Conservation (phyloP, 2,329 filamentous ascomycete species). For the Tolypocladium endophyticum region DNA sequence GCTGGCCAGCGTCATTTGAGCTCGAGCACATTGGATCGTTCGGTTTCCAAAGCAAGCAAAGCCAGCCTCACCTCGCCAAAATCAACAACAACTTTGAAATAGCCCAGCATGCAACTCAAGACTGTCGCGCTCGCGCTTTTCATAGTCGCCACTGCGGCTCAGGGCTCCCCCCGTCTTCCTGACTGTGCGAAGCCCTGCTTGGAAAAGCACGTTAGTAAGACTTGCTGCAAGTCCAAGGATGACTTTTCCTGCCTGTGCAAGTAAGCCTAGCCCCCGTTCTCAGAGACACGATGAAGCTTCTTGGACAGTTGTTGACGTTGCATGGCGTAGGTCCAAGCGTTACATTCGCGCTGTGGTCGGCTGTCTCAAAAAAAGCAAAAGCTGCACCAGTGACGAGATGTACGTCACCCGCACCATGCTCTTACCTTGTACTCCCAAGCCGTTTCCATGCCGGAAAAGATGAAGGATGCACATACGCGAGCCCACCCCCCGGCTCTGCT, state of each 20-base stretch:
- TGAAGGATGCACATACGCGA: neutral
- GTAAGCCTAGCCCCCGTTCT: neutral
- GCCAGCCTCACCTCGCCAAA: too few relatives aligned
- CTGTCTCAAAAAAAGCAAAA: neutral
- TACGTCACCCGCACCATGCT: neutral
- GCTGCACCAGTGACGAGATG: neutral
- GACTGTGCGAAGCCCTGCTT: neutral
- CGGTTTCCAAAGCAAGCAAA: neutral
- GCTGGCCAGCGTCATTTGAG: neutral
- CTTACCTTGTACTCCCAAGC: neutral
- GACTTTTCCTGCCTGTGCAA: neutral
- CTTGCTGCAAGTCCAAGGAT: neutral
- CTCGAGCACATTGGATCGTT: neutral
- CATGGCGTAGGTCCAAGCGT: neutral
- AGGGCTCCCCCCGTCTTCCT: neutral
- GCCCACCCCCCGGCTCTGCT: neutral
- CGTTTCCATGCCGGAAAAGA: neutral
- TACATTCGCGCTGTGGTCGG: neutral
- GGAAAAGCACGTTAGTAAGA: neutral
- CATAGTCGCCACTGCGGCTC: neutral
- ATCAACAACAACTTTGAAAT: neutral
- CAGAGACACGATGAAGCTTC: neutral
- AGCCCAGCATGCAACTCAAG: neutral
- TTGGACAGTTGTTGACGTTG: neutral
- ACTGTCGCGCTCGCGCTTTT: neutral